Conservation (phyloP, 2,329 filamentous ascomycete genomes). For the Fusarium metavorans region DNA sequence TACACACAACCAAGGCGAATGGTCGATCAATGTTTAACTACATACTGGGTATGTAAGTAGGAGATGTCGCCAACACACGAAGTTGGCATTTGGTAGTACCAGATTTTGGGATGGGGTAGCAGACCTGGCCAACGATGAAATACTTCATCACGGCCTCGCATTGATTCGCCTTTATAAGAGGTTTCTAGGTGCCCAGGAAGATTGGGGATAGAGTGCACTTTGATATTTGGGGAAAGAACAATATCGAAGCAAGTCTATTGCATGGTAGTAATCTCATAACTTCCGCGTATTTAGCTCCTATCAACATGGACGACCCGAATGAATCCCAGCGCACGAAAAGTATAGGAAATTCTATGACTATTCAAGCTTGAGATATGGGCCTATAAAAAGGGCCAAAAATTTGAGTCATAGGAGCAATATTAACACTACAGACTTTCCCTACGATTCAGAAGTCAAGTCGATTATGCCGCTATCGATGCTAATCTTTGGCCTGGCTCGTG, state of each 20-base stretch:
- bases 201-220: neutral
- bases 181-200: neutral
- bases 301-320: neutral
- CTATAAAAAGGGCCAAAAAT: neutral
- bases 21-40: no score
- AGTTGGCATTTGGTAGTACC: no score
- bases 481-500: neutral
- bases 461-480: neutral
- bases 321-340: neutral
- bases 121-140: no score
- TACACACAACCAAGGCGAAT: no score
- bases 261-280: neutral
- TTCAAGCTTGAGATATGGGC: neutral
- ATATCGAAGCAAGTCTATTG: neutral
- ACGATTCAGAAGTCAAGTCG: slow-evolving; percentile 3
- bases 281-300: neutral
- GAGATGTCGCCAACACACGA: no score
- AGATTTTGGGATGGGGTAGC: no score
- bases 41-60: no score
- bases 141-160: no score
- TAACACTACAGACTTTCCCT: neutral
- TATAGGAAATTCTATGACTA: neutral
- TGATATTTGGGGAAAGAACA: neutral
- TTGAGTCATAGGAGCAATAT: neutral
- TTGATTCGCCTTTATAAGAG: no score